Evolutionary conservation across 2,329 filamentous ascomycete species (phyloP), one percentile per base, ranked within the genome.

Genomic region (Xylariaceae sp.): DNA sequence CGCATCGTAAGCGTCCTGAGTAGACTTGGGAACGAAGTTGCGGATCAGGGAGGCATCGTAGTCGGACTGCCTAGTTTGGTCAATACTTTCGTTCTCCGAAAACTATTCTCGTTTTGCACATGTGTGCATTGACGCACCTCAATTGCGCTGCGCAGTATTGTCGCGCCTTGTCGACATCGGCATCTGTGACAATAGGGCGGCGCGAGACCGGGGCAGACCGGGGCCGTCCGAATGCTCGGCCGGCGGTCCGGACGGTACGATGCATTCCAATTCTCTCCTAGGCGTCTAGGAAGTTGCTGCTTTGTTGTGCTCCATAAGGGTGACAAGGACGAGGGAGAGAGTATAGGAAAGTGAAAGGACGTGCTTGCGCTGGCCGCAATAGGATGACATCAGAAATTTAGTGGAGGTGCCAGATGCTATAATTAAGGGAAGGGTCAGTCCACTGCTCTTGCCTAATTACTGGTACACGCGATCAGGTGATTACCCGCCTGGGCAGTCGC

Each of bases 31-130:
- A 50, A 96, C 79, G 68, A 96, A 95, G 50, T 88, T 85, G 53
- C 88, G 84, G 48, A 96, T 81, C 27, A 93, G 79, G 64, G 89
- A 88, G 14, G 93, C 90, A 52, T 94, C 88, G 44, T 90, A 85
- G 67, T 98, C 93, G 67, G 89, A 89, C 65, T 85, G 85, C 65
- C 90, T 94, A 56, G 33, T 56, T 43, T 22, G 35, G 47, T 61
- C 45, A 64, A 57, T 34, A 27, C 21, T 22, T 40, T n/a, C n/a
- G n/a, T n/a, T n/a, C n/a, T n/a, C n/a, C n/a, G n/a, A n/a, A n/a
- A n/a, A n/a, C 6, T 25, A 21, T 22, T 19, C 20, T 22, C 22
- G 11, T 25, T 6, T 32, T 17, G 39, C 16, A 37, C 21, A 21
- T 37, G 19, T 21, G 11, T 32, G 5, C 22, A 21, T 8, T 49